Conservation (phyloP, 192 early-diverging fungal genomes). For the Fimicolochytrium jonesii region DNA sequence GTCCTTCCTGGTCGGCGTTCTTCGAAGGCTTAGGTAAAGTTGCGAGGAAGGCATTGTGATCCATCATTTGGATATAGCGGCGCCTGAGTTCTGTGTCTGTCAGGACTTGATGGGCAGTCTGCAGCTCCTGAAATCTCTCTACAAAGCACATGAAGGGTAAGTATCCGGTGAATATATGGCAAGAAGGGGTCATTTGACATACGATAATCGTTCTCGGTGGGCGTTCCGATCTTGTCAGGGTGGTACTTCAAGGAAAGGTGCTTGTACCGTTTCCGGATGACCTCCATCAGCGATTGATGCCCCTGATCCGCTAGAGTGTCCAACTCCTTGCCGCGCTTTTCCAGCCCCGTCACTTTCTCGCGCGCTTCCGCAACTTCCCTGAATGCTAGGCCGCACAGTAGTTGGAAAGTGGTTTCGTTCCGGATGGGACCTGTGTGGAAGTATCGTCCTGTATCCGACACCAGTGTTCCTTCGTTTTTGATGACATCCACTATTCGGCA, state of each 20-base stretch:
- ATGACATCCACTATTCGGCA: conserved; percentile 21
- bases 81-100: conserved; percentile 23
- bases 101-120: conserved; percentile 29
- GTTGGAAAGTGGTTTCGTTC: conserved; percentile 26
- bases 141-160: background rate
- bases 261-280: conserved; percentile 21
- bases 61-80: conserved; percentile 31
- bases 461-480: conserved; percentile 20
- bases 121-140: conserved; percentile 24
- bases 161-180: background rate
- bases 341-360: conserved; percentile 17
- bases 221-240: conserved; percentile 22
- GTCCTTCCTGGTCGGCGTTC: conserved; percentile 26
- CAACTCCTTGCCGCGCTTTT: conserved; percentile 10
- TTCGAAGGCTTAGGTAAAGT: conserved; percentile 21
- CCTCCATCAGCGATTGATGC: conserved; percentile 19
- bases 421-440: conserved; percentile 19
- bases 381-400: conserved; percentile 23
- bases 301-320: conserved; percentile 5
- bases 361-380: conserved; percentile 17
- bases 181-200: background rate
- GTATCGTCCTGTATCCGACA: conserved; percentile 13
- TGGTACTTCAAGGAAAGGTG: conserved; percentile 17
- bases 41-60: conserved; percentile 25
- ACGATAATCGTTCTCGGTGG: conserved; percentile 28